Evolutionary conservation across 1,139 yeast species (phyloP).

Genomic region (Pichia terricola): DNA sequence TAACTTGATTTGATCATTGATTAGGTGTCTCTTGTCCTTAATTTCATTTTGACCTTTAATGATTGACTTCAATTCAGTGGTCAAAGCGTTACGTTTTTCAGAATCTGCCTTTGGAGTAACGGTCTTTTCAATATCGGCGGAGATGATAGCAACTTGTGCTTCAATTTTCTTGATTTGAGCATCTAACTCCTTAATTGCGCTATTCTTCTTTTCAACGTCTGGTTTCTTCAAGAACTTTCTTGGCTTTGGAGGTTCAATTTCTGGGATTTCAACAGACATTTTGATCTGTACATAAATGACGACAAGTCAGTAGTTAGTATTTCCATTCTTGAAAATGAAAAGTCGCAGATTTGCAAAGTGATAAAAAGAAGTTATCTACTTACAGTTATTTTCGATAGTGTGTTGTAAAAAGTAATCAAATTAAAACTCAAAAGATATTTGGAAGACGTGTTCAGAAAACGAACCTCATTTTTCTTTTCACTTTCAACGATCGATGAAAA

Average conservation of each 20-base stretch:
- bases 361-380: too few species aligned
- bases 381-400: too few species aligned
- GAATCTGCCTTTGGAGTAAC: slow-evolving; percentile 34
- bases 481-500: too few species aligned
- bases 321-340: background rate
- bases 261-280: slow-evolving; percentile 12
- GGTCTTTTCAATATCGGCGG: slow-evolving; percentile 35
- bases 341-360: background rate
- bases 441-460: too few species aligned
- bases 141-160: slow-evolving; percentile 32
- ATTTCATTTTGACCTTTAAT: slow-evolving; percentile 59
- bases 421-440: too few species aligned
- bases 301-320: background rate
- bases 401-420: too few species aligned
- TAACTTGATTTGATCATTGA: slow-evolving; percentile 65
- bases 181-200: slow-evolving; percentile 49
- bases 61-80: slow-evolving; percentile 54
- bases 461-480: too few species aligned
- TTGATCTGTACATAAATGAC: background rate
- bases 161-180: slow-evolving; percentile 68
- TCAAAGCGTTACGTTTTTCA: slow-evolving; percentile 57
- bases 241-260: slow-evolving; percentile 19
- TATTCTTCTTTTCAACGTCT: slow-evolving; percentile 56
- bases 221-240: slow-evolving; percentile 65
- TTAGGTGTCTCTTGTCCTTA: slow-evolving; percentile 58